phyloP scores from a whole-genome alignment of 495 filamentous ascomycete species.

The Articulospora tetracladia region DNA sequence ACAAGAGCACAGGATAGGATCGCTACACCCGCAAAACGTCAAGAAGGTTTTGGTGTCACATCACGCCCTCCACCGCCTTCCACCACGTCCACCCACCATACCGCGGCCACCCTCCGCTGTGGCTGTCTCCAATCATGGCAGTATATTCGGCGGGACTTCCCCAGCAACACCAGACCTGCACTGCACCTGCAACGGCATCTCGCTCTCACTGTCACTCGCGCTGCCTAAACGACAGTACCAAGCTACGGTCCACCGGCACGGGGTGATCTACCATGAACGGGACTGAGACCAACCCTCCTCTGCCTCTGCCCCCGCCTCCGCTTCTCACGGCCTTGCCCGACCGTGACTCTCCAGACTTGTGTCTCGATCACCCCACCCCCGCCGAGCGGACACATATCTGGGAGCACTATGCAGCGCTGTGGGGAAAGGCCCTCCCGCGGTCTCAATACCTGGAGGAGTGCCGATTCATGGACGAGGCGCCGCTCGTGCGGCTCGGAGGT shows the following conservation, averaged over 20 bases:
- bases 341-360: constrained; percentile 42
- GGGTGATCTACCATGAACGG: background rate
- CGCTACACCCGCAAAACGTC: too few relatives aligned
- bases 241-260: too few relatives aligned
- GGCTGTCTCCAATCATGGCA: too few relatives aligned
- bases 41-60: too few relatives aligned
- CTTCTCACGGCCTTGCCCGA: background rate
- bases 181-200: background rate
- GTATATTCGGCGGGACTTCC: too few relatives aligned
- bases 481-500: constrained; percentile 63
- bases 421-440: constrained; percentile 63
- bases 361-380: constrained; percentile 62
- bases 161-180: background rate
- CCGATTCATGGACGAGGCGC: constrained; percentile 48
- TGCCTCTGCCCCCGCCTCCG: background rate
- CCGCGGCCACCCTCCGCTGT: too few relatives aligned
- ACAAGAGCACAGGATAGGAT: too few relatives aligned
- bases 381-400: constrained; percentile 58
- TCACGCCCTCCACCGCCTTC: too few relatives aligned
- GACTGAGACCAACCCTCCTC: too few relatives aligned
- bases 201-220: background rate
- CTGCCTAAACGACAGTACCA: background rate
- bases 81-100: too few relatives aligned
- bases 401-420: constrained; percentile 60
- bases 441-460: constrained; percentile 74